Conservation (phyloP, 345 rosid species). For the Cochlearia excelsa region DNA sequence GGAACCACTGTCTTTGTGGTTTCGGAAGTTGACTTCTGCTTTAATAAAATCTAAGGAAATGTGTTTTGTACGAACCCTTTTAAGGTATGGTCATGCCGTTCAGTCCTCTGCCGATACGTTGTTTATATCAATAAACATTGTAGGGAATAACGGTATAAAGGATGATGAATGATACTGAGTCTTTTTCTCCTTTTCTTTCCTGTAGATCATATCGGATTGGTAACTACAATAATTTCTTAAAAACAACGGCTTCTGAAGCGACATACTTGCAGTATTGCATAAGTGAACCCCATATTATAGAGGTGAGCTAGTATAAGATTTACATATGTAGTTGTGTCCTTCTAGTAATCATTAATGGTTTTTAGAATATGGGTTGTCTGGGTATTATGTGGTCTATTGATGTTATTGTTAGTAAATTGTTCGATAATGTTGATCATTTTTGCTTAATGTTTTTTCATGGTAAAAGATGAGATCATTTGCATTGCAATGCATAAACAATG, state of each 20-base stretch:
- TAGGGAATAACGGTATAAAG: not conserved
- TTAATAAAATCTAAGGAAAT: constrained; percentile 67
- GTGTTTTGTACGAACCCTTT: constrained; percentile 63
- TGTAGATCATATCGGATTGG: constrained; percentile 60
- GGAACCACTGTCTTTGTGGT: constrained; percentile 86
- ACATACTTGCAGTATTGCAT: constrained; percentile 76
- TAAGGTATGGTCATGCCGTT: constrained; percentile 45
- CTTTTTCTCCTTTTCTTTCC: not conserved
- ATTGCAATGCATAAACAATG: constrained; percentile 60
- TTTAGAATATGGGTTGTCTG: not conserved
- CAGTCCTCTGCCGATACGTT: constrained; percentile 5
- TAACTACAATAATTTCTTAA: constrained; percentile 60
- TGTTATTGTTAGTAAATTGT: constrained; percentile 9
- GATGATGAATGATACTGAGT: not conserved
- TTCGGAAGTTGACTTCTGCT: constrained; percentile 53
- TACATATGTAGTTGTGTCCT: constrained; percentile 2
- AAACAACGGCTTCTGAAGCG: constrained; percentile 58
- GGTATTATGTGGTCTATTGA: not conserved
- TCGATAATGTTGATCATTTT: constrained; percentile 22
- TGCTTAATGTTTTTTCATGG: constrained; percentile 17
- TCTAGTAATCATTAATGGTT: constrained; percentile 10
- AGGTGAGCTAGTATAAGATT: constrained; percentile 44
- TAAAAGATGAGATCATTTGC: constrained; percentile 62
- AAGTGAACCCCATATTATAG: constrained; percentile 57
- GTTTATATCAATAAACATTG: not conserved